A percentile compares a stretch with the other conserved stretches of the same genome.
Evolutionary conservation across 345 rosid genomes (phyloP).

Genomic region (Dipteronia sinensis): DNA sequence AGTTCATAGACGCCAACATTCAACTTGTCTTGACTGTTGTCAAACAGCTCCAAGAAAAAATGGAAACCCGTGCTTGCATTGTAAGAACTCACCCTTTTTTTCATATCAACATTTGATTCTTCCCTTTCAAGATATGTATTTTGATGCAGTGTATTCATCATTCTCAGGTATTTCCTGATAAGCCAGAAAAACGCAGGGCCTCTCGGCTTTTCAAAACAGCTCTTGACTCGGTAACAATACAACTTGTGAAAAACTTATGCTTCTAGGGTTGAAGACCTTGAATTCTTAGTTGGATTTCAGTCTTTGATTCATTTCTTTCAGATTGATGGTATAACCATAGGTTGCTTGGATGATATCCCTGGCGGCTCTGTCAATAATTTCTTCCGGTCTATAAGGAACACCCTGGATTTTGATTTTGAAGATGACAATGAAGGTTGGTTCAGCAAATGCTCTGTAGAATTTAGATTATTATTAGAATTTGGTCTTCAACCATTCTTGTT

Average conservation of each 20-base stretch:
- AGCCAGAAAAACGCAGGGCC: slow-evolving; percentile 89
- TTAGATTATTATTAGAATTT: not conserved
- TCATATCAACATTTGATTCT: slow-evolving; percentile 13
- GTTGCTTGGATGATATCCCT: slow-evolving; percentile 83
- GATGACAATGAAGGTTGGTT: slow-evolving; percentile 84
- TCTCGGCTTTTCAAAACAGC: slow-evolving; percentile 70
- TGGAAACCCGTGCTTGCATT: slow-evolving; percentile 76
- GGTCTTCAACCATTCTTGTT: not conserved
- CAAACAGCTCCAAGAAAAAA: slow-evolving; percentile 74
- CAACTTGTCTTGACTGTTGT: slow-evolving; percentile 79
- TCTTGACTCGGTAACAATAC: slow-evolving; percentile 63
- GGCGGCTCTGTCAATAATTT: slow-evolving; percentile 63
- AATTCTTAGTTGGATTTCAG: slow-evolving; percentile 21
- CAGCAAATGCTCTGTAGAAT: slow-evolving; percentile 17
- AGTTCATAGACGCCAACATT: slow-evolving; percentile 90
- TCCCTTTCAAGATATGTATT: slow-evolving; percentile 1
- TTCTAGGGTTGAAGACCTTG: not conserved
- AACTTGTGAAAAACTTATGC: slow-evolving; percentile 9
- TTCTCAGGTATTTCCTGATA: slow-evolving; percentile 85
- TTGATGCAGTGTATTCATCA: slow-evolving; percentile 1
- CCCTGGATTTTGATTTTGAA: slow-evolving; percentile 95
- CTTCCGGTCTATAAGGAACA: slow-evolving; percentile 81
- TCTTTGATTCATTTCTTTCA: slow-evolving; percentile 42
- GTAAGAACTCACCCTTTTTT: slow-evolving; percentile 43
- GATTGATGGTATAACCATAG: slow-evolving; percentile 78